Evolutionary conservation across 352 stramenopile genomes (phyloP), one percentile per base, ranked within the genome.

Genomic region (Plasmopara viticola): DNA sequence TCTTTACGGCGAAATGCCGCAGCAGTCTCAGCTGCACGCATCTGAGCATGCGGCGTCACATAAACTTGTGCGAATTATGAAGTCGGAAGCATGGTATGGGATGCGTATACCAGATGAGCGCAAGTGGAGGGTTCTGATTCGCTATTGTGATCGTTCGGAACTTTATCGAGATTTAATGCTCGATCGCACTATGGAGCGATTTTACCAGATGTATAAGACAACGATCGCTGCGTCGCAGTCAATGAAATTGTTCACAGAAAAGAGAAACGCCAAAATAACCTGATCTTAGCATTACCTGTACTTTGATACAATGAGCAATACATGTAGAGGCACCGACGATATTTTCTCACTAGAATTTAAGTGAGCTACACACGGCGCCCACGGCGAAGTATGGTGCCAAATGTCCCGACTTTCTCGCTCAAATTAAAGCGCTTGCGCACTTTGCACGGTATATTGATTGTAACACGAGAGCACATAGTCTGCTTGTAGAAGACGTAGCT

Each of bases 251-350:
- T 46, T 31, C 5, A 46, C 41, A 9, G 41, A 6, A 6, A 28
- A 28, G 18, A 46, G 17, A 29, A 10, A 34, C 41, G 10, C 41
- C 6, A 46, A n/a, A n/a, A 28, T 0, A 6, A 46, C 9, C 39
- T 44, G 17, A 17, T 14, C 39, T 28, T 14, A 44, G 39, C 39
- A 28, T 17, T 29, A 44, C 39, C 15, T 46, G 41, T 34, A 46
- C 41, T 34, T 46, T 6, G 41, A 10, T n/a, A 18, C 41, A 15
- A 18, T 46, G 9, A 33, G 17, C 17, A 18, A 46, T 14, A 9
- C 20, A 9, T 34, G 41, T 17, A 9, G 41, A 33, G 41, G 18
- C 0, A 9, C n/a, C 17, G 9, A 46, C 41, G 34, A 46, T 9
- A 34, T 46, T 34, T n/a, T 17, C 33, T 5, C 39, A 44, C 13